Base-by-base conservation (phyloP, 202 grass and related monocot species). In the Saccharum hybrid region DNA sequence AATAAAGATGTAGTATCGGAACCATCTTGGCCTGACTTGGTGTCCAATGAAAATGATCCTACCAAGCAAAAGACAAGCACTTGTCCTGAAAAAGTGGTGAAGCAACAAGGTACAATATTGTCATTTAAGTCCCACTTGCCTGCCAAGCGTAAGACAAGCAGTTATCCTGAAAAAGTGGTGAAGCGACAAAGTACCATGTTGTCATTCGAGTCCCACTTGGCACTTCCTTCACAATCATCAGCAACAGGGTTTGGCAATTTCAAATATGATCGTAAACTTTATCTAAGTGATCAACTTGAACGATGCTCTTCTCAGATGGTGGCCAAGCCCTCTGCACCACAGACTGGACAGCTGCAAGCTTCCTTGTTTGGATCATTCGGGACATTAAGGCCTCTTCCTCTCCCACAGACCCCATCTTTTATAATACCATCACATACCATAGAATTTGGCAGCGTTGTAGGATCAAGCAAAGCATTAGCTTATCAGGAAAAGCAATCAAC, bases 301-400 rank as follows among this genome's bases (percentile, higher is more conserved):
- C 15, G 33, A 46, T 36, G 56, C 31, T 71, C 75, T 66, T 68
- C 77, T 36, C 26, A 13, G 34, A 69, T 54, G 34, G 77, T 43
- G 72, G 5, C 21, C 33, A 46, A 56, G 57, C 57, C 74, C 14
- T 68, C 56, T 41, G 45, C 9, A 33, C 19, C 45, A 2, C 77
- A 59, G 45, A 74, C 16, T 38, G 43, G 30, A 69, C 41, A 68
- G 28, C 57, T 72, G 13, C 68, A 57, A n/a, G 76, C 71, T 78
- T 71, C 48, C 1, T 63, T 83, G 54, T 84, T 69, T 83, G 48
- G 74, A 61, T 33, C 57, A 15, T 88, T 88, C 64, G 87, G 87
- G 54, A 71, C 84, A 13, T 77, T 75, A 42, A 81, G 71, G 63
- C 23, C 71, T 57, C 23, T 71, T 13, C 77, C 77, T 57, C 23